Evolutionary conservation across 371 early-diverging fungal species (phyloP).

Genomic region (Neoconidiobolus thromboides): DNA sequence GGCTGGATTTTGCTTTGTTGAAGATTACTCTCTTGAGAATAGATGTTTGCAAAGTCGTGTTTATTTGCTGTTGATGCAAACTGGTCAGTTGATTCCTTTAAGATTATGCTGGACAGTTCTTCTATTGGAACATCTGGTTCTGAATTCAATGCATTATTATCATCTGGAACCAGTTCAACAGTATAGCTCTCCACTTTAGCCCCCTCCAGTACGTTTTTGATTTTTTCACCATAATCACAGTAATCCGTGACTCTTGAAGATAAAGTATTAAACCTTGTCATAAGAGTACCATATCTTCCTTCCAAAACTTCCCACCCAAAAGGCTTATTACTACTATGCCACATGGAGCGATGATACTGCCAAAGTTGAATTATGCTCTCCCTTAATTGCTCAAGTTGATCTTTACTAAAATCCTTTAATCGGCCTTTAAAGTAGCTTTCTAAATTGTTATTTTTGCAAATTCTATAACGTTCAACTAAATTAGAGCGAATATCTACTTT

Average conservation of each 20-base stretch:
- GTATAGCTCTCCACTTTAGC: neutral
- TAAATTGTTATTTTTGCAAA: constrained; percentile 8
- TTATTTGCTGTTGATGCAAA: neutral
- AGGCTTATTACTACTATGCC: constrained; percentile 59
- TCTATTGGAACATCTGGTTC: neutral
- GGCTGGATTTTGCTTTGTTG: neutral
- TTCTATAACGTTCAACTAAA: constrained; percentile 38
- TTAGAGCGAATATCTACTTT: constrained; percentile 47
- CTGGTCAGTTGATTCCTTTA: neutral
- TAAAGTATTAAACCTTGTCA: constrained; percentile 52
- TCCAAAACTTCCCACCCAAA: constrained; percentile 76
- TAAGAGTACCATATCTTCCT: constrained; percentile 57
- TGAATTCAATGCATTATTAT: neutral
- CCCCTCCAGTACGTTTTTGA: neutral
- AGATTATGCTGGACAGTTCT: neutral
- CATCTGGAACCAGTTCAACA: neutral
- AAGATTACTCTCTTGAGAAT: neutral
- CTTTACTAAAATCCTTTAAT: constrained; percentile 9
- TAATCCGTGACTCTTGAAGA: constrained; percentile 6
- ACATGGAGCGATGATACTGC: constrained; percentile 55
- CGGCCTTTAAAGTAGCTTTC: too few species aligned
- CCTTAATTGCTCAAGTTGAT: constrained; percentile 10
- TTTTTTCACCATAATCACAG: neutral
- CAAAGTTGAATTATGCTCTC: constrained; percentile 35
- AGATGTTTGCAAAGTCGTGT: neutral